Evolutionary conservation across 352 stramenopile species (phyloP), one percentile per base, ranked within the genome.

Genomic region (Aphanomyces stellatus): DNA sequence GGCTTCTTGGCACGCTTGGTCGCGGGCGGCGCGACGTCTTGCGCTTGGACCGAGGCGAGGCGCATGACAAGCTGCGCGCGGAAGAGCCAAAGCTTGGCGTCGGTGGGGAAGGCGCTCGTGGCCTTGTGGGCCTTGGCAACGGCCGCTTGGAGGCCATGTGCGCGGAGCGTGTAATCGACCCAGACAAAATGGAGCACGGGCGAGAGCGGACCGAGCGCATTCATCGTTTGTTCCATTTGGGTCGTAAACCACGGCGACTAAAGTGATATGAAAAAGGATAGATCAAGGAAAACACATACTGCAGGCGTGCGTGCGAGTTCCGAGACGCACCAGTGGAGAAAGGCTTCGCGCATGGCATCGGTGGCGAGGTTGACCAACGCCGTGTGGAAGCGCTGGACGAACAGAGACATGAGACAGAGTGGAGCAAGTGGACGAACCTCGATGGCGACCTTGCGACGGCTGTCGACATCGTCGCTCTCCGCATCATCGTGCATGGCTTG

Each of bases 141-240:
- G 2, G 83, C 83, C 7, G 67, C 63, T n/a, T 68, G 56, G 22
- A 78, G 77, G 34, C 82, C 85, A 10, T 87, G 71, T 8, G 74
- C 88, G 22, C 85, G 85, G 40, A 89, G 79, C 40, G 89, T 80
- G 56, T 91, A 76, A 61, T 93, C 85, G 6, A 91, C 71, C 63
- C 81, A 88, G 61, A 77, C 77, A 27, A 79, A 74, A 15, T 71
- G 77, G 46, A 90, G 34, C 33, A 19, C 15, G 22, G 30, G n/a
- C 24, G 60, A 43, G 10, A 28, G 34, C 19, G 60, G 60, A n/a
- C 60, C 60, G 13, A 59, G 11, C 10, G 43, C 22, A 28, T 6
- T 17, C 6, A 67, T 57, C 10, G 28, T 27, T n/a, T 22, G 8
- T 6, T 17, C 11, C 49, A 51, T 67, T n/a, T 46, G 37, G 8